Percentiles rank a stretch among this genome's conserved stretches.
Conservation (phyloP, 225 moss, liverwort and hornwort genomes). For the Marchantia paleacea region DNA sequence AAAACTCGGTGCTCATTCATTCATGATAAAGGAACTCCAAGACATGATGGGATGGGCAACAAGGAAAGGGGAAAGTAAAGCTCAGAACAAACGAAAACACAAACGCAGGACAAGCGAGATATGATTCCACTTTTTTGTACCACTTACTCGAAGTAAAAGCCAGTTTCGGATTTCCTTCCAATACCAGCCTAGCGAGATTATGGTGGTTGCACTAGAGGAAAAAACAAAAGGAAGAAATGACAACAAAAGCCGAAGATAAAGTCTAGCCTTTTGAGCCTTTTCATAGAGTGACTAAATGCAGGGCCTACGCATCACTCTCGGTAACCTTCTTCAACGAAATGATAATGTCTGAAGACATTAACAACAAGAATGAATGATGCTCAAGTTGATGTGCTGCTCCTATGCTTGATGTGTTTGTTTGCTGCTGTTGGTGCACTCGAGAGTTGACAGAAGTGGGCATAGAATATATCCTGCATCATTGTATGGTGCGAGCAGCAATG, state of each 20-base stretch:
- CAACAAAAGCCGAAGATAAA: not conserved
- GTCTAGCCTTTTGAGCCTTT: not conserved
- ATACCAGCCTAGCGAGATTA: too few species aligned
- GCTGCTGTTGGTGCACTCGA: not conserved
- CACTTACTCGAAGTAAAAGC: too few species aligned
- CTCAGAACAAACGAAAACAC: too few species aligned
- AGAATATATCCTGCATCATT: not conserved
- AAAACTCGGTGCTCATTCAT: too few species aligned
- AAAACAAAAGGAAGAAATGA: not conserved
- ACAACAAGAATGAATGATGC: not conserved
- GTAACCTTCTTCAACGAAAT: not conserved
- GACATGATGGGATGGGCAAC: too few species aligned
- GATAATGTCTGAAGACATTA: not conserved
- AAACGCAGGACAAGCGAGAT: too few species aligned
- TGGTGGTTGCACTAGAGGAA: not conserved
- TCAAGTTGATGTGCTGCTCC: not conserved
- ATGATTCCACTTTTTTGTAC: too few species aligned
- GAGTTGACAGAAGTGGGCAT: slow-evolving; percentile 2
- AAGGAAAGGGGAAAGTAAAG: too few species aligned
- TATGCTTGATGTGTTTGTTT: too few species aligned
- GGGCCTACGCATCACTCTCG: not conserved
- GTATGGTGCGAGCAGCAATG: not conserved
- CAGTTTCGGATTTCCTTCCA: too few species aligned
- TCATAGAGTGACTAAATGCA: not conserved
- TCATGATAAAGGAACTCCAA: too few species aligned